A percentile compares a stretch with the other conserved stretches of the same genome.
phyloP scores from a whole-genome alignment of 1,284 basidiomycete genomes.

The Naganishia sp. region DNA sequence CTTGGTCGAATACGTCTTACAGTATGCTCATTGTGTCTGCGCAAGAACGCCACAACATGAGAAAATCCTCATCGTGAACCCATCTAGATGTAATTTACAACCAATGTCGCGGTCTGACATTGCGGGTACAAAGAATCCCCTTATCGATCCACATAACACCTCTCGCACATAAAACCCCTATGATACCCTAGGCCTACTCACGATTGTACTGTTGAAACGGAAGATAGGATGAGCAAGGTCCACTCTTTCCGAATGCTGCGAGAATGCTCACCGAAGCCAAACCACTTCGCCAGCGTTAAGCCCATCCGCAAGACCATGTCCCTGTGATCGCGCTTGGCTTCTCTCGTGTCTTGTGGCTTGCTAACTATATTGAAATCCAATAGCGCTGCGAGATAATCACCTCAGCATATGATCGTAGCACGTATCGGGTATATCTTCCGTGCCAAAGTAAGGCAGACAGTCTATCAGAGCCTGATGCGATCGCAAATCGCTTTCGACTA shows the following conservation, averaged over 20 bases:
- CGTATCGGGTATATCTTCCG: background rate
- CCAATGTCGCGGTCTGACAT: too few relatives aligned
- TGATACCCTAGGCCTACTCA: background rate
- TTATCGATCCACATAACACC: too few relatives aligned
- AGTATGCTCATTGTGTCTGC: too few relatives aligned
- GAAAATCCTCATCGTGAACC: too few relatives aligned
- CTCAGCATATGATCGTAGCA: background rate
- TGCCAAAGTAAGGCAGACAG: conserved; percentile 5
- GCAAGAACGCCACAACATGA: too few relatives aligned
- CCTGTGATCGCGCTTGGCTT: too few relatives aligned
- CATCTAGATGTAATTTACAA: too few relatives aligned
- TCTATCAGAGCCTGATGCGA: background rate
- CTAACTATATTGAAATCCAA: background rate
- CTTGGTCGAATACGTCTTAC: too few relatives aligned
- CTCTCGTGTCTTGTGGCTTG: too few relatives aligned
- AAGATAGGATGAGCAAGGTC: background rate
- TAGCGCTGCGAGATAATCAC: conserved; percentile 5
- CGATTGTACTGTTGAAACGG: background rate
- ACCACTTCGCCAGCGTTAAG: conserved; percentile 3
- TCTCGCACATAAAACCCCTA: background rate
- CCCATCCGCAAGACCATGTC: conserved; percentile 10
- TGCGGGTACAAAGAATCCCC: too few relatives aligned
- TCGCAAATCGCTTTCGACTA: conserved; percentile 1
- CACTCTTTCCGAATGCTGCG: background rate
- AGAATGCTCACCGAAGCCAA: background rate